phyloP scores from a whole-genome alignment of 2,329 filamentous ascomycete species.

The Sporothrix schenckii region DNA sequence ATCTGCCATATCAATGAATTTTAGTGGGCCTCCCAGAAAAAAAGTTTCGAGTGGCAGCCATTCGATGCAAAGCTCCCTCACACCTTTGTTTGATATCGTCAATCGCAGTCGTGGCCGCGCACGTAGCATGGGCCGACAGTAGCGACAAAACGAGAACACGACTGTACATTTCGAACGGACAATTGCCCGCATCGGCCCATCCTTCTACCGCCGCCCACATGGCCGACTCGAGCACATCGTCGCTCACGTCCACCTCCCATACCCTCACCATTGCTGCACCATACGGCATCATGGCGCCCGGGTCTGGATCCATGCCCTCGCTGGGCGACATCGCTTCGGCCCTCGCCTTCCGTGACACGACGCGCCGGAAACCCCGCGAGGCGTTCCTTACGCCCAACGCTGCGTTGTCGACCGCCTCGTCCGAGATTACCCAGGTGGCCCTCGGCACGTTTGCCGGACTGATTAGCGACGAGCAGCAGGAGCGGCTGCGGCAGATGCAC shows the following conservation, averaged over 20 bases:
- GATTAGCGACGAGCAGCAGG: slow-evolving; percentile 71
- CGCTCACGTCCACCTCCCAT: slow-evolving; percentile 66
- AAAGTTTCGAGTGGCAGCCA: slow-evolving; percentile 23
- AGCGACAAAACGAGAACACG: not conserved
- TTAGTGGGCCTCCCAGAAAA: slow-evolving; percentile 27
- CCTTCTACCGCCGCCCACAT: slow-evolving; percentile 33
- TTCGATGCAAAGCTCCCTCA: slow-evolving; percentile 13
- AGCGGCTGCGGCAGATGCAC: slow-evolving; percentile 56
- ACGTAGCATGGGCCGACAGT: slow-evolving; percentile 18
- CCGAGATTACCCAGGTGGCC: slow-evolving; percentile 76
- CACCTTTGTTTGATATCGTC: slow-evolving; percentile 14
- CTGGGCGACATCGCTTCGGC: slow-evolving; percentile 45
- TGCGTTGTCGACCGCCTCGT: slow-evolving; percentile 67
- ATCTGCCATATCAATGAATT: slow-evolving; percentile 12
- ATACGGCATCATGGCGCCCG: slow-evolving; percentile 36
- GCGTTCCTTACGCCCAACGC: slow-evolving; percentile 74
- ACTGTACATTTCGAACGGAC: not conserved
- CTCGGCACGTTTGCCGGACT: slow-evolving; percentile 76
- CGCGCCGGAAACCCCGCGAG: slow-evolving; percentile 67
- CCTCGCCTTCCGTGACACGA: slow-evolving; percentile 57
- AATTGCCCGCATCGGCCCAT: not conserved
- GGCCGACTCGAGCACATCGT: slow-evolving; percentile 55
- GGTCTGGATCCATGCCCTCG: slow-evolving; percentile 38
- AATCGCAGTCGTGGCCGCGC: not conserved
- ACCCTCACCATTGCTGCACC: slow-evolving; percentile 45